Conservation (phyloP, 2,329 filamentous ascomycete species). For the Teratosphaeria viscida region DNA sequence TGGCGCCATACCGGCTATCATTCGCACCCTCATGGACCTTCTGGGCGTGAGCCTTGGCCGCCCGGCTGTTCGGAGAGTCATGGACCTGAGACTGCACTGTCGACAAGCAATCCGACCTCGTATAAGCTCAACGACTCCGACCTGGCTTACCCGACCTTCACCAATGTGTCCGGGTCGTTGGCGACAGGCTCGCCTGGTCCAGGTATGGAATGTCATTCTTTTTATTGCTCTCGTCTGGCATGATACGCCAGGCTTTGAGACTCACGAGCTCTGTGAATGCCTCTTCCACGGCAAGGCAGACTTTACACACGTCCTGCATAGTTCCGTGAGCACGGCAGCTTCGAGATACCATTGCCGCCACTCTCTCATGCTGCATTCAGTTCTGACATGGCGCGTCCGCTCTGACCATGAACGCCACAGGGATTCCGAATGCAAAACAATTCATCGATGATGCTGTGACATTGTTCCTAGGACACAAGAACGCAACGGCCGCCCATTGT, state of each 20-base stretch:
- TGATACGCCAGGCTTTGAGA: too few species aligned
- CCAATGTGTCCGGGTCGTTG: neutral
- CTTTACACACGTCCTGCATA: neutral
- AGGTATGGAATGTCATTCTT: neutral
- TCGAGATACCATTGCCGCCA: too few species aligned
- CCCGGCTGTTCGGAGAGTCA: neutral
- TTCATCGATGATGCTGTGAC: neutral
- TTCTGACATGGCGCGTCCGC: neutral
- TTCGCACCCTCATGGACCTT: neutral
- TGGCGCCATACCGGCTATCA: neutral
- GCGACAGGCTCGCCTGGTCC: neutral
- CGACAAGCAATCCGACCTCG: neutral
- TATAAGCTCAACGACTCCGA: neutral
- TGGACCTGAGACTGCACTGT: neutral
- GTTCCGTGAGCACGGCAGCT: too few species aligned
- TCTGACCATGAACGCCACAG: neutral
- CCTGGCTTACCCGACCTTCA: neutral
- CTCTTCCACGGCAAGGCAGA: neutral
- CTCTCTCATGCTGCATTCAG: too few species aligned
- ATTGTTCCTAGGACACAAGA: neutral
- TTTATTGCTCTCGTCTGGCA: too few species aligned
- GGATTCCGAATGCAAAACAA: neutral
- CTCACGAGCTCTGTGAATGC: neutral
- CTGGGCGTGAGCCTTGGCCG: neutral
- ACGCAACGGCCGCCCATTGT: neutral